Percentiles rank a stretch among this genome's conserved stretches.
phyloP scores from a whole-genome alignment of 2,329 filamentous ascomycete species.

The Calonectria henricotiae region DNA sequence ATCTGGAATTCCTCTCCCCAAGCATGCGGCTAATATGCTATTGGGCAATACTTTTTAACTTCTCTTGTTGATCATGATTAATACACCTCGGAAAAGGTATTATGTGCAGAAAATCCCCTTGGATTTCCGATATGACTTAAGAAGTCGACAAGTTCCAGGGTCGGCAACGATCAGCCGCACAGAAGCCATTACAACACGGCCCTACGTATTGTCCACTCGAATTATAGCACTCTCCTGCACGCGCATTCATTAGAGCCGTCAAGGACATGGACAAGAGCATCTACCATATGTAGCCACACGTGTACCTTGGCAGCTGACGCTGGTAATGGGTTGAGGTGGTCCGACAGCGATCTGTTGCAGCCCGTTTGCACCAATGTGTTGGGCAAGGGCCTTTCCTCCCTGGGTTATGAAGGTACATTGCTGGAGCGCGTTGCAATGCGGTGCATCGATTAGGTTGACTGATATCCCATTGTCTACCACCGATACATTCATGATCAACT shows the following conservation, averaged over 20 bases:
- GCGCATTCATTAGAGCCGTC: not conserved
- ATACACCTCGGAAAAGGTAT: not conserved
- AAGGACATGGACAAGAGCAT: conserved; percentile 10
- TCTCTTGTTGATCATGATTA: not conserved
- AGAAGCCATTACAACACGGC: conserved; percentile 64
- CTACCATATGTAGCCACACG: conserved; percentile 62
- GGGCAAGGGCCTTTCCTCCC: conserved; percentile 54
- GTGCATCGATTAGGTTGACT: conserved; percentile 61
- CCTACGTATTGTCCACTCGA: conserved; percentile 57
- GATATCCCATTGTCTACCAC: conserved; percentile 59
- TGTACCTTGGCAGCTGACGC: conserved; percentile 62
- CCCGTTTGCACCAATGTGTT: conserved; percentile 51
- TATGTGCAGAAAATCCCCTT: not conserved
- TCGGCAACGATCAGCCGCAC: conserved; percentile 61
- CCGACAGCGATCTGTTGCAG: conserved; percentile 62
- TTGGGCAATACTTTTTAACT: not conserved
- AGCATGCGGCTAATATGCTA: not conserved
- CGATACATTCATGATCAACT: not conserved
- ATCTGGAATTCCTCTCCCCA: not conserved
- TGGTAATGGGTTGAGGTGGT: conserved; percentile 63
- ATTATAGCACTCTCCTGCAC: conserved; percentile 56
- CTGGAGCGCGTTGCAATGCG: conserved; percentile 62
- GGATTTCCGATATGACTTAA: not conserved
- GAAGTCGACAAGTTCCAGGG: conserved; percentile 54
- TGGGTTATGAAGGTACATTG: conserved; percentile 64